Evolutionary conservation across 75 land plant species (phyloP).

Genomic region (Isoetes taiwanensis): DNA sequence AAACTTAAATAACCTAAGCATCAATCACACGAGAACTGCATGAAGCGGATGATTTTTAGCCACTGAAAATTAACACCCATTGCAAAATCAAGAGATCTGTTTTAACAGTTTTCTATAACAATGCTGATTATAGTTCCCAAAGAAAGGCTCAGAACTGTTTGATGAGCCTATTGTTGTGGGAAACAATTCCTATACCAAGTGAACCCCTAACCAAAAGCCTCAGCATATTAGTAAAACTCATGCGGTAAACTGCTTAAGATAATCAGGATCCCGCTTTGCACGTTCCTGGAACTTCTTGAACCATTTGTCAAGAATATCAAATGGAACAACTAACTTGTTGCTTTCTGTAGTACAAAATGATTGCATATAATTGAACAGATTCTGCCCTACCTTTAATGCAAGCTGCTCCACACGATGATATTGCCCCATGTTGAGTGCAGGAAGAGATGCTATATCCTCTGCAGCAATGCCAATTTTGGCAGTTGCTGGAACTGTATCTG

Average conservation of each 20-base stretch:
- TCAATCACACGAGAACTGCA: too few species aligned
- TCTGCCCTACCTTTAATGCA: conserved; percentile 24
- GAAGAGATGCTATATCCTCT: conserved; percentile 56
- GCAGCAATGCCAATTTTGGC: conserved; percentile 89
- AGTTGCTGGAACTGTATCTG: conserved; percentile 25
- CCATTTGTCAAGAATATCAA: conserved; percentile 22
- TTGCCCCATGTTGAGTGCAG: conserved; percentile 42
- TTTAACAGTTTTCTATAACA: too few species aligned
- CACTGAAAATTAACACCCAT: too few species aligned
- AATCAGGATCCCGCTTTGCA: conserved; percentile 23
- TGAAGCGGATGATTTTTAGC: too few species aligned
- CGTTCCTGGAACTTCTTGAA: conserved; percentile 29
- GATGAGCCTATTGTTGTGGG: too few species aligned
- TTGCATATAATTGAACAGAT: conserved; percentile 25
- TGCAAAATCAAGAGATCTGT: too few species aligned
- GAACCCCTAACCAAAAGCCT: too few species aligned
- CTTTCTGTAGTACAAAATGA: conserved; percentile 19
- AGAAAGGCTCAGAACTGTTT: too few species aligned
- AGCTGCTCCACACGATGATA: conserved; percentile 31
- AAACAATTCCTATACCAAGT: too few species aligned
- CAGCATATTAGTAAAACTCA: too few species aligned
- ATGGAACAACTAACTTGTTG: conserved; percentile 18
- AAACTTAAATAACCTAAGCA: too few species aligned
- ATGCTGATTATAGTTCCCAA: too few species aligned
- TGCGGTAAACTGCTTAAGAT: conserved; percentile 35